Percentiles rank a stretch among this genome's conserved stretches.
phyloP scores from a whole-genome alignment of 1,284 basidiomycete genomes.

The Apiotrichum montevideense region DNA sequence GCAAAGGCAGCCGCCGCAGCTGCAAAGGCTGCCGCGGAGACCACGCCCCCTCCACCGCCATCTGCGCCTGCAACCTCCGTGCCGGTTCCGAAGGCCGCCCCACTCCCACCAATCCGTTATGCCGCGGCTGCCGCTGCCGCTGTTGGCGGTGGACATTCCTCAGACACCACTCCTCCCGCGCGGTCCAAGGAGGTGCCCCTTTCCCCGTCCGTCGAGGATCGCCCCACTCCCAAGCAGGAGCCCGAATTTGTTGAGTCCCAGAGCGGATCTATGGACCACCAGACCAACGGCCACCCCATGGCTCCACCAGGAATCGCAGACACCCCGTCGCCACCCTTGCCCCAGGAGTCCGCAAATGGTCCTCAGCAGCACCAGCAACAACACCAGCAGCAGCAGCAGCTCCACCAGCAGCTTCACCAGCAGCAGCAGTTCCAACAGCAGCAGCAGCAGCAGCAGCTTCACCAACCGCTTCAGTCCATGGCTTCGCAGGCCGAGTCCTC shows the following conservation, averaged over 20 bases:
- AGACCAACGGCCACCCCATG: slow-evolving; percentile 18
- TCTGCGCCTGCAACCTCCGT: slow-evolving; percentile 46
- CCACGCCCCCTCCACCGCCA: slow-evolving; percentile 6
- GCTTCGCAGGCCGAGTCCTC: slow-evolving; percentile 37
- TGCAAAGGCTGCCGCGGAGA: slow-evolving; percentile 20
- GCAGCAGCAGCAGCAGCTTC: not conserved
- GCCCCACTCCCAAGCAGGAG: slow-evolving; percentile 5
- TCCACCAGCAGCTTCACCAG: not conserved
- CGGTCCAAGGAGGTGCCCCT: slow-evolving; percentile 5
- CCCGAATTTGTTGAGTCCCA: slow-evolving; percentile 2
- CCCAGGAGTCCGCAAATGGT: slow-evolving; percentile 8
- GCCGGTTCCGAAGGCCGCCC: slow-evolving; percentile 44
- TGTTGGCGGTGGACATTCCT: slow-evolving; percentile 52
- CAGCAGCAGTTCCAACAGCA: slow-evolving; percentile 1
- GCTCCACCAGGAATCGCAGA: slow-evolving; percentile 31
- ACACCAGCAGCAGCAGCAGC: slow-evolving; percentile 2
- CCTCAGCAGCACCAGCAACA: slow-evolving; percentile 4
- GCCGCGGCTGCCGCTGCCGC: slow-evolving; percentile 86
- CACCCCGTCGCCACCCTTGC: slow-evolving; percentile 11
- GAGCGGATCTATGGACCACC: not conserved
- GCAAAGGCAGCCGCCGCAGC: slow-evolving; percentile 12
- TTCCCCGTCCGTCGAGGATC: slow-evolving; percentile 12
- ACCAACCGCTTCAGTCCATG: not conserved
- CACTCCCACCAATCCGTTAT: slow-evolving; percentile 73
- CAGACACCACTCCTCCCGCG: slow-evolving; percentile 57